A percentile compares a stretch with the other conserved stretches of the same genome.
These are phyloP conservation scores for Craterostigma plantagineum DNA, from an alignment of 257 asterid genomes.

Conservation along the genomic window DNA sequence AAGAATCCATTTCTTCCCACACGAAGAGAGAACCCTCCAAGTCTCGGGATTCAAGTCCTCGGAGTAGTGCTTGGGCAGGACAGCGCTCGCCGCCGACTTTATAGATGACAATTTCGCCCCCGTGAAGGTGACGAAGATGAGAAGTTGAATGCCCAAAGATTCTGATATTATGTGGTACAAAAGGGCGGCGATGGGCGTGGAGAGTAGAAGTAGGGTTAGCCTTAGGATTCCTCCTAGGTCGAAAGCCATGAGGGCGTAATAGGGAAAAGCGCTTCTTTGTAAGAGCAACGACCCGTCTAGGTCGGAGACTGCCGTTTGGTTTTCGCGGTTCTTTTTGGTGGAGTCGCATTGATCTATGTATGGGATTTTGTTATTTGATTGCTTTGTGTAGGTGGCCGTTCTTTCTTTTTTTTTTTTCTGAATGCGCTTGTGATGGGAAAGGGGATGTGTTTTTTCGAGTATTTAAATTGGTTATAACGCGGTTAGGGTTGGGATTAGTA, in stretches of 20 bases:
- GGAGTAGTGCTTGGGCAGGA: conserved; percentile 47
- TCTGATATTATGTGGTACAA: conserved; percentile 41
- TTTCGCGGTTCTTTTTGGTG: conserved; percentile 20
- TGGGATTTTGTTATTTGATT: conserved; percentile 9
- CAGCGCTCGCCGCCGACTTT: conserved; percentile 55
- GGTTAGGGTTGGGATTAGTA: no score
- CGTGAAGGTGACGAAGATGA: conserved; percentile 35
- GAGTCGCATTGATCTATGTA: conserved; percentile 23
- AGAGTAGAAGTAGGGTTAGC: conserved; percentile 34
- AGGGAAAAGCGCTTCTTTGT: conserved; percentile 51
- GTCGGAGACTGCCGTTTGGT: conserved; percentile 32
- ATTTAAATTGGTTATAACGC: no score
- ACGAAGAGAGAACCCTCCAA: conserved; percentile 54
- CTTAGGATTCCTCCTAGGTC: conserved; percentile 51
- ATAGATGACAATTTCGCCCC: conserved; percentile 34
- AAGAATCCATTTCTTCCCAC: conserved; percentile 38
- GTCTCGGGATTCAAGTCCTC: conserved; percentile 52
- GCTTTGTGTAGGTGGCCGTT: no score
- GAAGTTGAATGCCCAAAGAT: conserved; percentile 39
- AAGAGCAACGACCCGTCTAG: conserved; percentile 52
- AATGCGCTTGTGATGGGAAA: no score
- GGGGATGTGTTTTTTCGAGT: no score
- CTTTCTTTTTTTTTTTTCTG: no score
- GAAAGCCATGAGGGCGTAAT: conserved; percentile 55
- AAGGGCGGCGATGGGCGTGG: conserved; percentile 41